Base-by-base conservation (phyloP, 1,284 basidiomycete species). In the Bondarzewia mesenterica region DNA sequence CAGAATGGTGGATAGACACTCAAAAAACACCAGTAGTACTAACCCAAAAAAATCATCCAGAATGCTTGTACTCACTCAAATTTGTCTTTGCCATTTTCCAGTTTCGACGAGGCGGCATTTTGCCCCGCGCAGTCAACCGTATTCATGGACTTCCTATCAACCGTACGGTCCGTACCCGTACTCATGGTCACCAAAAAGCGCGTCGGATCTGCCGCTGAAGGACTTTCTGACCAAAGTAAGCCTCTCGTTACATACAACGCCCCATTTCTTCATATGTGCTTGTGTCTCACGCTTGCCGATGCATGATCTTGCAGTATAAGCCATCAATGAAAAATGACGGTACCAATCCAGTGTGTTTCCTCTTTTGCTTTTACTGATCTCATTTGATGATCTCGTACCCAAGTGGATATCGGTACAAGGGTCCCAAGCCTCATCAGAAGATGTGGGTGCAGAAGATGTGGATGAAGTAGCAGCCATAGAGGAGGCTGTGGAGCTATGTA, bases 311-410 rank as follows among this genome's bases (percentile, higher is more conserved):
- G n/a, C n/a, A 85, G 84, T 82, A 77, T 53, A 82, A 73, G 50
- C 83, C 84, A 1, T 85, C 82, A 18, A 82, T 85, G 82, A 77
- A 83, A 53, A 77, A 86, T 58, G 81, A 86, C 51, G 84, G 83
- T 2, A 79, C 71, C 0, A 86, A 85, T 59, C 83, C 82, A 43
- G 83, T 85, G 49, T 61, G 77, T 58, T 23, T 22, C 25, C 22
- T 39, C 15, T 35, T 40, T 8, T 18, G 18, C 27, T 18, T 21
- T 32, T 5, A 44, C 16, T 16, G 44, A 16, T 14, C 14, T 48
- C 12, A 45, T 27, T 7, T 8, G 20, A 37, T 18, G 6, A 18
- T 32, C 5, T 37, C 12, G 1, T 23, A 2, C 35, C 32, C 53
- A n/a, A 85, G 82, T 85, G 83, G 83, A 74, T 85, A 47, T 86